Base-by-base conservation (phyloP, 2,329 filamentous ascomycete species). In the Kalmusia sp. region DNA sequence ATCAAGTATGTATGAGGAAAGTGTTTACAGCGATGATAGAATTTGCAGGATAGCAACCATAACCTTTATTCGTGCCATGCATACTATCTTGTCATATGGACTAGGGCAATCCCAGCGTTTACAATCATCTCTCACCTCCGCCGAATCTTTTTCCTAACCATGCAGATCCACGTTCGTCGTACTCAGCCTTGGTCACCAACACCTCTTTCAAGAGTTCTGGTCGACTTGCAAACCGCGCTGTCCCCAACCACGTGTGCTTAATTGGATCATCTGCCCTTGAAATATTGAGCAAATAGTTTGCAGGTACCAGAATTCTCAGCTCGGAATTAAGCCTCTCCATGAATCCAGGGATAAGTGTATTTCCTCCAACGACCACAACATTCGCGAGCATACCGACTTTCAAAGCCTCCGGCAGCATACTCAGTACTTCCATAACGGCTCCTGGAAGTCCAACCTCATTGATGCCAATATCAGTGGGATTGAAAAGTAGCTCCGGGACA, bases 401-500 rank as follows among this genome's bases (percentile, higher is more conserved):
- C 6, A 98, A 77, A 0, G 90, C 91, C n/a, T 90, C 82, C 0
- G 95, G 95, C 8, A 98, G 75, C 11, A 80, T 81, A 7, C 85
- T 82, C 12, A 99, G 76, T 11, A 88, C 90, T 71, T 97, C 87
- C 75, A 95, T 81, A 9, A 97, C 84, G n/a, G 92, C 83, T 41
- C 93, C 90, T 0, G 91, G 85, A 17, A 99, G 80, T 0, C 95
- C 95, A 0, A 89, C 87, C 65, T 96, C 91, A 40, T 86, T 85
- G 73, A 97, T 86, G 1, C 92, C 93, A 37, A 96, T 87, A 74
- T 98, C 93, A 3, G 84, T 82, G 0, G 95, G 95, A 50, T 84
- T 89, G 77, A 99, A 98, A 2, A 99, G 77, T 5, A 98, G 81
- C 71, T 99, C 95, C 0, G 95, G 93, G 0, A 96, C 89, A 2